Percentiles rank a stretch among this genome's conserved stretches.
These are phyloP conservation scores for Thalassiosira exigua DNA, from an alignment of 352 stramenopile species.

Conservation along the genomic window DNA sequence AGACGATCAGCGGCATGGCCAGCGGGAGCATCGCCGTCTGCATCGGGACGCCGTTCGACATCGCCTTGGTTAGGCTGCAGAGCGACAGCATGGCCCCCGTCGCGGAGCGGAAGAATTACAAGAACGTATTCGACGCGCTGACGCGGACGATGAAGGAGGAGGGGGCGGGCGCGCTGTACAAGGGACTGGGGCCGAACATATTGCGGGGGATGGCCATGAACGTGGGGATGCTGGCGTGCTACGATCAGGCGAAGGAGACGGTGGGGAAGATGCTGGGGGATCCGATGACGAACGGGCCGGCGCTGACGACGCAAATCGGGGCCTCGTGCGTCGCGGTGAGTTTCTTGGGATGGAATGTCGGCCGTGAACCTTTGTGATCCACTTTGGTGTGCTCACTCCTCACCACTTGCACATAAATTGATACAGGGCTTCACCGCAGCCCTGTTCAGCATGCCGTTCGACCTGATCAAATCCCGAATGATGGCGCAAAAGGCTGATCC, in stretches of 20 bases:
- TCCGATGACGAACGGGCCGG: constrained; percentile 80
- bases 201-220: constrained; percentile 98
- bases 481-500: constrained; percentile 97
- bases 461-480: constrained; percentile 98
- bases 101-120: constrained; percentile 95
- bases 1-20: constrained; percentile 84
- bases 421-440: constrained; percentile 93
- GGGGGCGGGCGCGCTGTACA: constrained; percentile 79
- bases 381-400: neutral
- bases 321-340: constrained; percentile 90
- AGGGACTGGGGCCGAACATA: constrained; percentile 88
- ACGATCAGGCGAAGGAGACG: constrained; percentile 97
- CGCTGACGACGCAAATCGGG: constrained; percentile 90
- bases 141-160: constrained; percentile 81
- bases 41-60: constrained; percentile 98
- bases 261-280: constrained; percentile 77
- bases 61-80: constrained; percentile 97
- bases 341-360: constrained; percentile 7
- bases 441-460: constrained; percentile 98
- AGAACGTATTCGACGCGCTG: constrained; percentile 95
- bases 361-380: constrained; percentile 1
- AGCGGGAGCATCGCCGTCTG: constrained; percentile 92
- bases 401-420: constrained; percentile 1
- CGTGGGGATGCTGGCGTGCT: constrained; percentile 99
- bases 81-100: constrained; percentile 92